Percentiles rank a stretch among this genome's conserved stretches.
phyloP scores from a whole-genome alignment of 163 green algal species.

The Smithsoniella earleae region DNA sequence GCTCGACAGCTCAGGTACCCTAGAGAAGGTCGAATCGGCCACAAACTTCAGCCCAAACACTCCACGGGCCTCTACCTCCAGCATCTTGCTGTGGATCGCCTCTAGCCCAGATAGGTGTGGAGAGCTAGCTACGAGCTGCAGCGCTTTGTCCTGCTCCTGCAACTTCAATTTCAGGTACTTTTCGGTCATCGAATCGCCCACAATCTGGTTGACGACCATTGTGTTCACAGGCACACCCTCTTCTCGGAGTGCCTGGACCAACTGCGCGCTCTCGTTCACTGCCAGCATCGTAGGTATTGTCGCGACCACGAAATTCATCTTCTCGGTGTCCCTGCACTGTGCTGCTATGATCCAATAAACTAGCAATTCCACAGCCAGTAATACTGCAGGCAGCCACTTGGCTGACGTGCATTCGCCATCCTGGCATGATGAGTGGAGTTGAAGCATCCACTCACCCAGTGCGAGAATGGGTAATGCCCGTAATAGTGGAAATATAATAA shows the following conservation, averaged over 20 bases:
- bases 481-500: too few relatives aligned
- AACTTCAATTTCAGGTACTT: conserved; percentile 65
- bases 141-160: conserved; percentile 70
- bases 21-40: too few relatives aligned
- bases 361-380: too few relatives aligned
- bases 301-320: conserved; percentile 92
- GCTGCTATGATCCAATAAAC: too few relatives aligned
- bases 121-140: conserved; percentile 60
- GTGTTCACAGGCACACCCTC: conserved; percentile 83
- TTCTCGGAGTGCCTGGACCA: conserved; percentile 58
- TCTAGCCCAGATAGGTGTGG: conserved; percentile 46
- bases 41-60: conserved; percentile 90
- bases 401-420: too few relatives aligned
- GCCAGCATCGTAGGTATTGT: conserved; percentile 86
- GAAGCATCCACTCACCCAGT: too few relatives aligned
- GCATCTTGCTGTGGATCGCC: conserved; percentile 42
- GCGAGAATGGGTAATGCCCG: too few relatives aligned
- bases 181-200: conserved; percentile 40
- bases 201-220: conserved; percentile 91
- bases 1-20: too few relatives aligned
- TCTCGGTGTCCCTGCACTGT: conserved; percentile 33
- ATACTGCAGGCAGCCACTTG: too few relatives aligned
- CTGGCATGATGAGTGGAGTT: too few relatives aligned
- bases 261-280: conserved; percentile 67
- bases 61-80: conserved; percentile 90